Base-by-base conservation (phyloP, 116 monocot genomes). In the Zostera marina region DNA sequence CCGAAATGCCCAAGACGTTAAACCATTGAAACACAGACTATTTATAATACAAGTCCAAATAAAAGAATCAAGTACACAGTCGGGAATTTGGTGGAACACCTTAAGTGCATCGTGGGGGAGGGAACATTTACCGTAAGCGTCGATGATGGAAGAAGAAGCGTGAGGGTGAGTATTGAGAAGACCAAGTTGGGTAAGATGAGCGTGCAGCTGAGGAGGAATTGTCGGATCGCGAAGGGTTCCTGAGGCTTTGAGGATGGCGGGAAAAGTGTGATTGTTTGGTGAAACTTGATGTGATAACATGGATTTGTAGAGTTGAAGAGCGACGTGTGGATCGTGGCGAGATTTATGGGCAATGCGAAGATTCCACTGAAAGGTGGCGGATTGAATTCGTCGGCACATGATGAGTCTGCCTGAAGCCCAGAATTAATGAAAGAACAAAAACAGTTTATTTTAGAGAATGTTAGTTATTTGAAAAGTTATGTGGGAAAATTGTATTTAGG, bases 191-290 rank as follows among this genome's bases (percentile, higher is more conserved):
- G 38, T 40, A 23, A 61, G 59, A 22, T 67, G 67, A 41, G 59
- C 45, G 42, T 67, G 69, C 45, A 69, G 26, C 44, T 54, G 69
- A 14, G 16, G 47, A 6, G 63, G 48, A 12, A 22, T 47, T 9
- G 57, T 20, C 20, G 54, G 69, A 11, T 62, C 24, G 12, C 49
- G 63, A 38, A 42, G 53, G 22, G 63, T 47, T 11, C 51, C 44
- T 23, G 14, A 22, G 46, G 63, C 53, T 22, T 54, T 54, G 63
- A 70, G 45, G 56, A 63, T 15, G 47, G 54, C 0, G 17, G 69
- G 69, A 26, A 62, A 69, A 39, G 69, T 69, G 69, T 55, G 69
- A 61, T 60, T 15, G 69, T 69, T 69, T 53, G 69, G 62, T 20
- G 19, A 62, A 14, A 62, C 52, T 3, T 41, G 15, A 7, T 15